Evolutionary conservation across 192 early-diverging fungal genomes (phyloP).

Genomic region (Linderina pennispora): DNA sequence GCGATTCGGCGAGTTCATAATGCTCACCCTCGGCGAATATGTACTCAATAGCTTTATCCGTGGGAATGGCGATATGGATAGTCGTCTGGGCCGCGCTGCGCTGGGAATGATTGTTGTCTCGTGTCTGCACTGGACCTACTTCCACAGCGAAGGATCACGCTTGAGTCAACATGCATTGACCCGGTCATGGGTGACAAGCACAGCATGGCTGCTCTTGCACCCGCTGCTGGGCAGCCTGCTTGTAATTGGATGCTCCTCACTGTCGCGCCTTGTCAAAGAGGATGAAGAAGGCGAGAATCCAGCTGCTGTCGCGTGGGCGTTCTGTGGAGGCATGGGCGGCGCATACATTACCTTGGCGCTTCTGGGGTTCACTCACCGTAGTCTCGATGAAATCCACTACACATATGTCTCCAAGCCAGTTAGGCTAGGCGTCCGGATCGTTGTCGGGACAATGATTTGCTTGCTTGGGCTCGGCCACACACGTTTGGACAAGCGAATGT

Average conservation of each 20-base stretch:
- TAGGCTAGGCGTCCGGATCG: background rate
- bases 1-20: constrained; percentile 1
- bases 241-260: background rate
- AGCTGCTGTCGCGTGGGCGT: background rate
- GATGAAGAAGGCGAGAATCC: background rate
- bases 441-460: background rate
- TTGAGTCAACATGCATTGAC: background rate
- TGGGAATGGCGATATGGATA: background rate
- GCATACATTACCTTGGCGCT: background rate
- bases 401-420: background rate
- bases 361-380: background rate
- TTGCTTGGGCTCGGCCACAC: background rate
- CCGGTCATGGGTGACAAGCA: background rate
- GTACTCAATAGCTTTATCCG: background rate
- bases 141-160: background rate
- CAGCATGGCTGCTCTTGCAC: background rate
- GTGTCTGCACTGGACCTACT: constrained; percentile 1
- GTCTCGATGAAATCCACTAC: background rate
- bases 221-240: background rate
- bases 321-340: background rate
- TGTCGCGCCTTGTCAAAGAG: background rate
- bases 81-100: background rate
- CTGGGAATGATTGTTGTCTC: background rate
- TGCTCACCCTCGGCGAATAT: constrained; percentile 2
- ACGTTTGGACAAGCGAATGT: background rate